A percentile compares a stretch with the other conserved stretches of the same genome.
Evolutionary conservation across 129 eudicot genomes (phyloP).

Genomic region (Arctium lappa): DNA sequence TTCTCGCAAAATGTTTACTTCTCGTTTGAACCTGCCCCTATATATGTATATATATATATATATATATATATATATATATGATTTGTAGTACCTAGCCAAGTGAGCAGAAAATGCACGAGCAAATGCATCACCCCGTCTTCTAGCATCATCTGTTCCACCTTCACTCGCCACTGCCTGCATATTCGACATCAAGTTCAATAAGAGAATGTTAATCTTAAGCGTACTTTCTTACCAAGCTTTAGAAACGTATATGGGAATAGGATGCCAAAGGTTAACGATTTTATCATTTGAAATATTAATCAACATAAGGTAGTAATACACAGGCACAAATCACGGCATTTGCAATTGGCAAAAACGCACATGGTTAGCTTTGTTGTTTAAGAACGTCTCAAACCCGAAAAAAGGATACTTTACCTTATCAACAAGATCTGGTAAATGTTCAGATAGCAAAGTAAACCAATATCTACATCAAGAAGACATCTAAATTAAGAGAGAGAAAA

Average conservation of each 20-base stretch:
- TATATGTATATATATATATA: background rate
- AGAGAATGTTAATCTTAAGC: background rate
- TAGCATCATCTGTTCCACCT: constrained; percentile 99
- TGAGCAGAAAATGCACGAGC: constrained; percentile 99
- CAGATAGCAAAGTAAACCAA: constrained; percentile 90
- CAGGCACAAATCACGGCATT: too few relatives aligned
- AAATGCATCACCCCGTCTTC: constrained; percentile 97
- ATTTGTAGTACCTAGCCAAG: constrained; percentile 66
- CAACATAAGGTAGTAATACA: background rate
- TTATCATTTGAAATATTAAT: background rate
- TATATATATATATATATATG: background rate
- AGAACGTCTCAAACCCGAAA: background rate
- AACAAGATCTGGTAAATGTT: constrained; percentile 90
- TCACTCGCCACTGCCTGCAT: constrained; percentile 98
- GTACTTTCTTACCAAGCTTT: background rate
- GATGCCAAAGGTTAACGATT: background rate
- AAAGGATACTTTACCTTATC: constrained; percentile 69
- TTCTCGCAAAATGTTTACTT: too few relatives aligned
- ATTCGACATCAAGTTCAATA: constrained; percentile 2
- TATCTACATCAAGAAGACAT: constrained; percentile 52
- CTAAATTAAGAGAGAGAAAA: constrained; percentile 3
- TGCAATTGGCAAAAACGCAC: too few relatives aligned
- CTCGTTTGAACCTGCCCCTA: background rate
- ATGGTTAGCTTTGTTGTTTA: background rate
- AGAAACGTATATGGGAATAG: background rate